A percentile compares a stretch with the other conserved stretches of the same genome.
Conservation (phyloP, 2,329 filamentous ascomycete genomes). For the Raffaelea albimanens region DNA sequence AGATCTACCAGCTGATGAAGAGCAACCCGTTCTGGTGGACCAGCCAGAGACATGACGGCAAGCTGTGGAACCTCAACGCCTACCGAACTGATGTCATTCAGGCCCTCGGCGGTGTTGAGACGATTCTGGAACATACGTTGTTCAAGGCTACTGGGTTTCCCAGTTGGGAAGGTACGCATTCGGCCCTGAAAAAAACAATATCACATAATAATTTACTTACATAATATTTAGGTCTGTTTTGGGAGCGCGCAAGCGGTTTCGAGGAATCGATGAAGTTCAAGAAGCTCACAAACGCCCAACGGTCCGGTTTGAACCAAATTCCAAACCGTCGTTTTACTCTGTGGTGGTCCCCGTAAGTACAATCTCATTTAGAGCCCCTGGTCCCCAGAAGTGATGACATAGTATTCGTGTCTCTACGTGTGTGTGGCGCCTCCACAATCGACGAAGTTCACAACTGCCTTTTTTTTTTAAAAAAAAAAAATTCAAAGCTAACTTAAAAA, state of each 20-base stretch:
- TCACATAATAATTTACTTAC: no score
- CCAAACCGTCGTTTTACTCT: slow-evolving; percentile 96
- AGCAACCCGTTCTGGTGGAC: slow-evolving; percentile 99
- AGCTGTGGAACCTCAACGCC: slow-evolving; percentile 89
- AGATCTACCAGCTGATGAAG: slow-evolving; percentile 98
- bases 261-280: slow-evolving; percentile 87
- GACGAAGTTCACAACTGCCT: no score
- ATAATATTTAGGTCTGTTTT: no score
- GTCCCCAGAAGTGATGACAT: no score
- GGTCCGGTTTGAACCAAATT: slow-evolving; percentile 92
- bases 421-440: no score
- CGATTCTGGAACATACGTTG: slow-evolving; percentile 89
- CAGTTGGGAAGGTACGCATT: slow-evolving; percentile 96
- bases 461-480: no score
- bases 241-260: slow-evolving; percentile 48
- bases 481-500: slow-evolving; percentile 19
- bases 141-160: slow-evolving; percentile 97
- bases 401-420: no score
- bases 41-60: slow-evolving; percentile 91
- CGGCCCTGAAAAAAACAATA: no score
- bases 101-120: slow-evolving; percentile 91
- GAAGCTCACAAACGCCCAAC: slow-evolving; percentile 93
- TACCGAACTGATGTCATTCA: slow-evolving; percentile 94
- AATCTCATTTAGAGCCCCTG: background rate
- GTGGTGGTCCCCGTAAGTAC: slow-evolving; percentile 67